Base-by-base conservation (phyloP, 1,284 basidiomycete genomes). In the Athelia sp. region DNA sequence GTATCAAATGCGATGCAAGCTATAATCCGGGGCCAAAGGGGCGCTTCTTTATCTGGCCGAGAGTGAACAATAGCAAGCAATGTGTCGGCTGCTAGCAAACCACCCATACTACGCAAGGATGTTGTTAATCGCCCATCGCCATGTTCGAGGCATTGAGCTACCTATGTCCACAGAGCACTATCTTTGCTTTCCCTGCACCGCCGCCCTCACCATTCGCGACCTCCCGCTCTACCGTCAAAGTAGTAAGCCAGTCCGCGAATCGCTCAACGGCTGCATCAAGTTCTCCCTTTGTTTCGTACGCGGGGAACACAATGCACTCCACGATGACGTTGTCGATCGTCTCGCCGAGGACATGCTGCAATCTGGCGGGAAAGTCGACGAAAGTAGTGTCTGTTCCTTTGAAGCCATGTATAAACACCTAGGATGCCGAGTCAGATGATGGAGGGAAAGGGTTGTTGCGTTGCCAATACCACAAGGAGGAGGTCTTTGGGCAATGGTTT, bases 131-230 rank as follows among this genome's bases (percentile, higher is more conserved):
- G 4, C 31, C 43, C 15, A 17, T 40, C 11, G 15, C 26, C 15
- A 14, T 24, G 26, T 4, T 26, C 4, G 21, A 34, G 10, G 6
- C 18, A 36, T 24, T 29, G 45, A 45, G 35, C 14, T 53, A 89
- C 90, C 90, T 95, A 64, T 98, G 95, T 2, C 94, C 94, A 61
- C 93, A 93, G 1, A 98, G 75, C 2, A 95, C 84, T 44, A 98
- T 77, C 62, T 83, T 90, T 0, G 86, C 86, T 54, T 78, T 85
- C 19, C 88, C 89, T 14, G 89, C 85, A 19, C 89, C 90, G 18
- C 82, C 79, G 2, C 84, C 82, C 14, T 70, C 67, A 1, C 79
- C 79, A 50, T 76, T 68, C 10, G 83, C 80, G 34, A 87, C 85
- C 64, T 95, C 93, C 50, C 78, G 80, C 62, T 89, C 76, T 15